Evolutionary conservation across 805 yeast genomes (phyloP), one percentile per base, ranked within the genome.

Genomic region (Candida multigemmis): DNA sequence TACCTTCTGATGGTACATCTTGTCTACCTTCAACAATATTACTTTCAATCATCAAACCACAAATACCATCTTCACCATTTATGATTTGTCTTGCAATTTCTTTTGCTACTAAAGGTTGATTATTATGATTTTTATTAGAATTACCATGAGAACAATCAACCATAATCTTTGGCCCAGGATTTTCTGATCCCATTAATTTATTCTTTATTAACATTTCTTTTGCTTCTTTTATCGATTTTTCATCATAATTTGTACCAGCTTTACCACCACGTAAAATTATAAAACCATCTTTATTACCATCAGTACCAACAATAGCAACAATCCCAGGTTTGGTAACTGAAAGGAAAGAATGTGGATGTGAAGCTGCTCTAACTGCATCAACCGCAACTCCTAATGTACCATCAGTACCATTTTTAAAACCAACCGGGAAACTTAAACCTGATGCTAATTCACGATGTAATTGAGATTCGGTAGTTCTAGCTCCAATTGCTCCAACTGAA

Each of bases 81-180:
- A 81, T 60, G 24, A 89, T 65, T 61, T 91, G 97, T 41, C 73
- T 74, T 26, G 89, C 85, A 30, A 89, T 91, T 32, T 68, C 74
- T 16, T 69, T 61, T 40, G 85, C 77, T n/a, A 91, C 98, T 55
- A 69, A 76, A 33, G 98, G 96, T 65, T 91, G 98, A 65, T 91
- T 91, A 52, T 76, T 73, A 77, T 73, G 86, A 63, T 91, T 91
- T 62, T 91, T 91, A 58, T 70, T 76, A 20, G 96, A 86, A 68
- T 91, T 91, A 46, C 96, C 98, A 60, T 91, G 98, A 24, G 96
- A 87, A 62, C 96, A 91, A 62, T 91, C 98, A 36, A 91, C 81
- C 98, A 91, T 91, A 44, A 85, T 56, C 68, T 60, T 44, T 60
- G 68, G 56, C 34, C 53, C 57, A 32, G 65, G 77, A 41, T 68